Percentiles rank a stretch among this genome's conserved stretches.
Conservation (phyloP, 192 early-diverging fungal species). For the Backusella tarrabulga region DNA sequence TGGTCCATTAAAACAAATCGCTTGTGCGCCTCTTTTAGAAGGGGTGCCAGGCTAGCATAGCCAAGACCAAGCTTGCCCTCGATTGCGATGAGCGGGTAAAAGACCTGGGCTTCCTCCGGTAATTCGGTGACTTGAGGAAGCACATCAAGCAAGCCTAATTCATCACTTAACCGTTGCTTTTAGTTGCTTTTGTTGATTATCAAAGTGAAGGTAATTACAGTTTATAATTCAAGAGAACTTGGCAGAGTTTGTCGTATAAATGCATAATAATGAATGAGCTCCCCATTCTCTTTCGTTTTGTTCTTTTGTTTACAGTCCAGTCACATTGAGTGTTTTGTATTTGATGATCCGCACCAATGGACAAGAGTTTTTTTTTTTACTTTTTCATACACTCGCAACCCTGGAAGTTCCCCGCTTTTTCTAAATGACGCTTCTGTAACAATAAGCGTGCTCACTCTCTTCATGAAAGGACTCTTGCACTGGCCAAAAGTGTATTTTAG, state of each 20-base stretch:
- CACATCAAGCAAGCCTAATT: constrained; percentile 21
- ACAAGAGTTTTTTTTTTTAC: too few species aligned
- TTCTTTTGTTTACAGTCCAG: not conserved
- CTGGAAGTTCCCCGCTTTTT: too few species aligned
- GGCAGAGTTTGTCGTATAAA: constrained; percentile 6
- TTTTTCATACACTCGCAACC: too few species aligned
- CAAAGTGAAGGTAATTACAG: not conserved
- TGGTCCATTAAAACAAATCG: not conserved
- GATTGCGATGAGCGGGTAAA: constrained; percentile 19
- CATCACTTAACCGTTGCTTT: constrained; percentile 9
- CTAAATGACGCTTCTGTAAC: too few species aligned
- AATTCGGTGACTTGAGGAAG: not conserved
- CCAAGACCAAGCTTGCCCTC: constrained; percentile 23
- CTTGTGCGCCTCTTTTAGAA: constrained; percentile 17
- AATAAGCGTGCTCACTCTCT: too few species aligned
- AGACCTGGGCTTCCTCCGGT: not conserved
- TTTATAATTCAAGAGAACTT: not conserved
- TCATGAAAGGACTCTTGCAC: too few species aligned
- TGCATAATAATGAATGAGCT: not conserved
- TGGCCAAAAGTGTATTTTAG: too few species aligned
- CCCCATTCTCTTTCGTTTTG: not conserved
- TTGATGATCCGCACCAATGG: not conserved
- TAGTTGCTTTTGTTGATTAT: not conserved
- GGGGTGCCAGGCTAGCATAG: not conserved
- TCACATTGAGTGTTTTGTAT: not conserved